Evolutionary conservation across 352 stramenopile genomes (phyloP), one percentile per base, ranked within the genome.

Genomic region (Pythium brachiatum): DNA sequence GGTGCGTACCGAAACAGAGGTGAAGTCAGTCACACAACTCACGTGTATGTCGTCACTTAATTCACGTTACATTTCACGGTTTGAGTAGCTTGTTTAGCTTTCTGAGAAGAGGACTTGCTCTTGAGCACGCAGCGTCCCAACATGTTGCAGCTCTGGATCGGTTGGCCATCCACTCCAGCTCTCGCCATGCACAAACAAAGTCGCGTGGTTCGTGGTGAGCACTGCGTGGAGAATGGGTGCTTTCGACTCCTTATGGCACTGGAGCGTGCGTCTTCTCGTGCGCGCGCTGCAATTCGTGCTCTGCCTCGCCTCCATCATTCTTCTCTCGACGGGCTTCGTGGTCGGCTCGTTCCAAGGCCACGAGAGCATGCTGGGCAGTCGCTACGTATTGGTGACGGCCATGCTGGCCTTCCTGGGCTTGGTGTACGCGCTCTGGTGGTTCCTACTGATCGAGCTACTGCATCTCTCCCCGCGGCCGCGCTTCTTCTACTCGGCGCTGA

Each of bases 351-450:
- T 71, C 58, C 62, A 66, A 31, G 64, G 64, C 11, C 51, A 39
- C 20, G 27, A 12, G 7, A 53, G 57, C 15, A 60, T 66, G 57
- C 57, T 71, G 5, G 64, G 57, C 16, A 52, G 64, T 39, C 34
- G 57, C 57, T 66, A 71, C 44, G 64, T 64, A 21, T 44, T 71
- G 16, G 51, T 57, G 48, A 66, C 64, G 6, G 15, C 52, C 41
- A 23, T 71, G 43, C 48, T 71, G 23, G 48, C 64, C 31, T 71
- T 71, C 23, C 46, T 71, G 7, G 64, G 64, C 2, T 7, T 66
- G 20, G 44, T 66, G 7, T 71, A 71, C 26, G 36, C 64, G 20
- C 53, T 71, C 16, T 71, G 64, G 64, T 71, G 57, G 57, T 39
- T 56, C 16, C 29, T 66, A 13, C 57, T 66, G 3, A 71, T 71